A percentile compares a stretch with the other conserved stretches of the same genome.
phyloP scores from a whole-genome alignment of 768 basidiomycete genomes.

The Pleurotus tuoliensis region DNA sequence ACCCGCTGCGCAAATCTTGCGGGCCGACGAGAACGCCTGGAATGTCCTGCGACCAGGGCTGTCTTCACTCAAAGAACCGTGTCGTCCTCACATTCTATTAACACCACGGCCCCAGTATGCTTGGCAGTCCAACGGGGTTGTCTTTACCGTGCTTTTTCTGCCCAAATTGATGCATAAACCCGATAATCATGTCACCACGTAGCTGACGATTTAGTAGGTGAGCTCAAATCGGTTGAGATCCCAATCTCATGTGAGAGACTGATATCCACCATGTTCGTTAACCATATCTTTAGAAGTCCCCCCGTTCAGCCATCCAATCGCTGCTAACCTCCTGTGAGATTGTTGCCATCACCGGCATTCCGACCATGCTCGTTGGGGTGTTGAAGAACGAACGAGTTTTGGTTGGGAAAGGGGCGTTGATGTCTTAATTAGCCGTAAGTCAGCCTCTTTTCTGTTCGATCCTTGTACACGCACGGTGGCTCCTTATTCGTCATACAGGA shows the following conservation, averaged over 20 bases:
- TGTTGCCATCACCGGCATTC: not conserved
- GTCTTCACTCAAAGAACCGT: not conserved
- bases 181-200: constrained; percentile 3
- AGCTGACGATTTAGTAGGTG: constrained; percentile 1
- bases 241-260: constrained; percentile 7
- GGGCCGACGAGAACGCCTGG: not conserved
- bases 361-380: no score
- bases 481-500: not conserved
- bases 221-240: not conserved
- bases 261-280: not conserved
- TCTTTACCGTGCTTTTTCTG: not conserved
- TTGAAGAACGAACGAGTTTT: not conserved
- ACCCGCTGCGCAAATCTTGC: not conserved
- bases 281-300: not conserved
- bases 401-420: not conserved
- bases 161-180: constrained; percentile 1
- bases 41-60: constrained; percentile 1
- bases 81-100: not conserved
- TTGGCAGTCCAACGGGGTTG: no score
- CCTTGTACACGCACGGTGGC: constrained; percentile 16
- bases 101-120: not conserved
- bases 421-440: constrained; percentile 9
- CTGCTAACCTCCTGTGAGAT: constrained; percentile 2
- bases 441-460: constrained; percentile 14
- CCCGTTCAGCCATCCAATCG: constrained; percentile 1